Evolutionary conservation across 2,329 filamentous ascomycete genomes (phyloP).

Genomic region (Lojkania enalia): DNA sequence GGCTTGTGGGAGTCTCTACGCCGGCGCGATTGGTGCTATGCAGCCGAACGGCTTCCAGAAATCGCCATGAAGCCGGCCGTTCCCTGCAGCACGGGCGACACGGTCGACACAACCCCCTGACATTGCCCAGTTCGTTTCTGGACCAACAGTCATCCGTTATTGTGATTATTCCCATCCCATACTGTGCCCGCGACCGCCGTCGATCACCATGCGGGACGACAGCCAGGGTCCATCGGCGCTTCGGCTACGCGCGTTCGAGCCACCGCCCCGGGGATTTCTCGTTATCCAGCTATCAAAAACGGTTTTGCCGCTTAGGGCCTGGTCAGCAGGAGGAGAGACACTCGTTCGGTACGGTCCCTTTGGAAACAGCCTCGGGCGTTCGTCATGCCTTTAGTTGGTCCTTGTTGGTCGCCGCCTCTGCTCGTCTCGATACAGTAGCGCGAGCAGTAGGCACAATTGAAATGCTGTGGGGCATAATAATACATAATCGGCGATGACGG

Average conservation of each 20-base stretch:
- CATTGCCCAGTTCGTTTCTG: constrained; percentile 35
- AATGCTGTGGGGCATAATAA: neutral
- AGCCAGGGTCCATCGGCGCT: constrained; percentile 38
- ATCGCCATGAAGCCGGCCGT: constrained; percentile 25
- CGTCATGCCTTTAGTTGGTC: neutral
- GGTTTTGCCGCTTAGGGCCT: constrained; percentile 35
- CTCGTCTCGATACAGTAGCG: neutral
- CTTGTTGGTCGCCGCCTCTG: neutral
- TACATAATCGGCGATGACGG: neutral
- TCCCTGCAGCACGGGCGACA: constrained; percentile 24
- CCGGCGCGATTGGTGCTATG: constrained; percentile 23
- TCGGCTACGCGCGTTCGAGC: constrained; percentile 40
- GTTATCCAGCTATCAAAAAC: constrained; percentile 36
- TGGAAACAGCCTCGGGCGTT: constrained; percentile 6
- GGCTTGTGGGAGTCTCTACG: constrained; percentile 22
- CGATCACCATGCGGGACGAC: constrained; percentile 43
- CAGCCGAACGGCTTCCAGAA: constrained; percentile 42
- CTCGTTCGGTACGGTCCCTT: neutral
- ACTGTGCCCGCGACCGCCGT: constrained; percentile 39
- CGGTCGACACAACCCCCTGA: constrained; percentile 40
- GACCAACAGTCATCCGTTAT: constrained; percentile 28
- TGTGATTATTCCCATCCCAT: constrained; percentile 8
- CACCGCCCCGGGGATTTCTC: constrained; percentile 41
- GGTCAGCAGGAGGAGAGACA: constrained; percentile 14
- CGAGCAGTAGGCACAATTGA: neutral